These are phyloP conservation scores for Penicillium decumbens DNA, from an alignment of 2,329 filamentous ascomycete genomes.

Conservation along the genomic window DNA sequence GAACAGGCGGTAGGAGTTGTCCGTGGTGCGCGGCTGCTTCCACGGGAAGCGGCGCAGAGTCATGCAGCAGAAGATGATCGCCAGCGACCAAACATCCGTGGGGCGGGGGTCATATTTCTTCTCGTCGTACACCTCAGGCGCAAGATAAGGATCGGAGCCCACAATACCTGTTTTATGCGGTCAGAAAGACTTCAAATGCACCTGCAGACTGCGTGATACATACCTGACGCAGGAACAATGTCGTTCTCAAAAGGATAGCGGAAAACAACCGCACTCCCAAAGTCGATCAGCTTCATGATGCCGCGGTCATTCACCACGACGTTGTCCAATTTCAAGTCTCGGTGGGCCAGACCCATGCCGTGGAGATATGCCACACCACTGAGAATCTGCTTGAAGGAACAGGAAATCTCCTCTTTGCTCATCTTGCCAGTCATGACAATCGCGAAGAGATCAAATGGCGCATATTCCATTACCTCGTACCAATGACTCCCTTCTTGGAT, in stretches of 20 bases:
- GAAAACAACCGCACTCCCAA: conserved; percentile 95
- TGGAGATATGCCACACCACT: conserved; percentile 93
- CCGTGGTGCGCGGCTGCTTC: conserved; percentile 87
- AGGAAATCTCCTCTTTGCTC: conserved; percentile 83
- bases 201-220: conserved; percentile 31
- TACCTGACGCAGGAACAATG: conserved; percentile 74
- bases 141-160: conserved; percentile 90
- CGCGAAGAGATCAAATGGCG: conserved; percentile 90
- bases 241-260: conserved; percentile 94
- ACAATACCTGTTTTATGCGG: conserved; percentile 57
- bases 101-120: conserved; percentile 90
- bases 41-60: conserved; percentile 89
- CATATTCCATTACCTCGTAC: conserved; percentile 99
- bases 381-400: conserved; percentile 88
- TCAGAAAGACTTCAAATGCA: conserved; percentile 5
- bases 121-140: conserved; percentile 92
- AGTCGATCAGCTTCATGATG: conserved; percentile 99
- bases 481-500: conserved; percentile 89
- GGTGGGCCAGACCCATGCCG: conserved; percentile 88
- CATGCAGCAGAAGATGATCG: conserved; percentile 99
- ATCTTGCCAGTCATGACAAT: conserved; percentile 99
- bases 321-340: conserved; percentile 94
- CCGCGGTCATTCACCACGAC: conserved; percentile 94
- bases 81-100: conserved; percentile 95
- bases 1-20: conserved; percentile 94